A percentile compares a stretch with the other conserved stretches of the same genome.
phyloP scores from a whole-genome alignment of 768 basidiomycete species.

The Multifurca ochricompacta region DNA sequence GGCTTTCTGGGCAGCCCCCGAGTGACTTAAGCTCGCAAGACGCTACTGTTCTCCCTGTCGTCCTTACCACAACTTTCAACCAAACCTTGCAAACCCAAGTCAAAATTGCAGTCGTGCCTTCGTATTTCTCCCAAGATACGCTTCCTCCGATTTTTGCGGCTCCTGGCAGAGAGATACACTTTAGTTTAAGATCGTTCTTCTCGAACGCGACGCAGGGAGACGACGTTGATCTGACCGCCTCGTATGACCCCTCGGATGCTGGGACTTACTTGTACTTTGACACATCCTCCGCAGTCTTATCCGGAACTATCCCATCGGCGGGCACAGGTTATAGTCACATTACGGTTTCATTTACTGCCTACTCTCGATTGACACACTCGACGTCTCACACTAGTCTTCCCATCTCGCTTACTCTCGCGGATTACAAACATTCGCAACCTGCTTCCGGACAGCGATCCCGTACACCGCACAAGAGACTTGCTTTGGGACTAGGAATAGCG shows the following conservation, averaged over 20 bases:
- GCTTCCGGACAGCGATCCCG: conserved; percentile 31
- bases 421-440: conserved; percentile 33
- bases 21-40: conserved; percentile 30
- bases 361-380: conserved; percentile 56
- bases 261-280: conserved; percentile 49
- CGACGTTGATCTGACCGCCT: conserved; percentile 46
- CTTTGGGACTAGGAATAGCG: conserved; percentile 51
- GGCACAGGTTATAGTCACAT: conserved; percentile 30
- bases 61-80: conserved; percentile 54
- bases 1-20: conserved; percentile 60
- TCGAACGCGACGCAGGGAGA: conserved; percentile 39
- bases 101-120: conserved; percentile 56
- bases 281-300: conserved; percentile 35
- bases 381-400: conserved; percentile 58
- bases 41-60: conserved; percentile 46
- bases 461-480: conserved; percentile 40
- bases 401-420: conserved; percentile 37
- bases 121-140: conserved; percentile 56
- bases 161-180: conserved; percentile 43
- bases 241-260: conserved; percentile 45
- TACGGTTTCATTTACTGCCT: conserved; percentile 56
- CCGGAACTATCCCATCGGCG: conserved; percentile 42
- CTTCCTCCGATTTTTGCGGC: conserved; percentile 50
- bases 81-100: conserved; percentile 60
- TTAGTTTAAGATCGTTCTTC: conserved; percentile 49